Percentiles rank a stretch among this genome's conserved stretches.
Evolutionary conservation across 1,139 yeast genomes (phyloP).

Genomic region (Kodamaea arcana): DNA sequence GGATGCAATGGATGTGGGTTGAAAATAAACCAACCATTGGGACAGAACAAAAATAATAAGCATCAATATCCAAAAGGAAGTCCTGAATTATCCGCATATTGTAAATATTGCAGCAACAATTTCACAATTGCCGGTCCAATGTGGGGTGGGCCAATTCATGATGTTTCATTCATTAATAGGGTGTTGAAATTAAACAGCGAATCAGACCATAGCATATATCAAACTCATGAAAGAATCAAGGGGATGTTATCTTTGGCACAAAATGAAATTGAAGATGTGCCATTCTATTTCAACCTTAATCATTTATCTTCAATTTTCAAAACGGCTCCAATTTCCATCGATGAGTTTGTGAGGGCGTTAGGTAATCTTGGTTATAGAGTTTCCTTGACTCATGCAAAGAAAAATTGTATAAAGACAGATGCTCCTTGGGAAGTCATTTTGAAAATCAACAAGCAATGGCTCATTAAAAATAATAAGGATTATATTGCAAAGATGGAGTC

Average conservation of each 20-base stretch:
- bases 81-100: slow-evolving; percentile 20
- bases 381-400: slow-evolving; percentile 84
- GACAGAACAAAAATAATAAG: slow-evolving; percentile 40
- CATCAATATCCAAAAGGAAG: slow-evolving; percentile 32
- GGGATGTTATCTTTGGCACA: slow-evolving; percentile 89
- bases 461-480: slow-evolving; percentile 38
- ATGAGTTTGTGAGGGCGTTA: slow-evolving; percentile 69
- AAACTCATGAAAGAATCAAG: slow-evolving; percentile 76
- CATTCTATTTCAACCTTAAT: slow-evolving; percentile 82
- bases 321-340: slow-evolving; percentile 79
- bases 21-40: slow-evolving; percentile 66
- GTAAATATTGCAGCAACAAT: slow-evolving; percentile 66
- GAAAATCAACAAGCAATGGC: slow-evolving; percentile 68
- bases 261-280: slow-evolving; percentile 58
- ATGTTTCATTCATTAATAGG: slow-evolving; percentile 58
- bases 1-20: slow-evolving; percentile 89
- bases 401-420: slow-evolving; percentile 81
- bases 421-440: slow-evolving; percentile 83
- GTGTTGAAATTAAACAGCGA: slow-evolving; percentile 53
- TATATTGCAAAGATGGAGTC: slow-evolving; percentile 17
- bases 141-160: slow-evolving; percentile 85
- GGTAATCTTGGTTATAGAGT: slow-evolving; percentile 79
- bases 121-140: slow-evolving; percentile 91
- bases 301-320: slow-evolving; percentile 71
- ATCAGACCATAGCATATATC: slow-evolving; percentile 53